Percentiles rank a stretch among this genome's conserved stretches.
Evolutionary conservation across 2,329 filamentous ascomycete genomes (phyloP).

Genomic region (Ophiostoma ips): DNA sequence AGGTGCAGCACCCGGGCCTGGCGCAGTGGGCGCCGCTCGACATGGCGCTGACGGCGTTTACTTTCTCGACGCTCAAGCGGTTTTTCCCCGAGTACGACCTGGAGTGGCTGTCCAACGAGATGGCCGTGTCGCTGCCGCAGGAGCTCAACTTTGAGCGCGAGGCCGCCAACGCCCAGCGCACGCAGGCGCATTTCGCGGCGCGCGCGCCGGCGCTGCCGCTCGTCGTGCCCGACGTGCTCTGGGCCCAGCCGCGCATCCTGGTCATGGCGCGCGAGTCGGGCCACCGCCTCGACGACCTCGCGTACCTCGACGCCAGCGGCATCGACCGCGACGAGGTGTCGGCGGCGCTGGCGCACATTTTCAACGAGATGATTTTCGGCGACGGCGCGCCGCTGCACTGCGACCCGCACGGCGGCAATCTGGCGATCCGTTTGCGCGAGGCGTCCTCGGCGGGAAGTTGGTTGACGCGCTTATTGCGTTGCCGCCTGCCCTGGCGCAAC

Average conservation of each 20-base stretch:
- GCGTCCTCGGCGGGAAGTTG: not conserved
- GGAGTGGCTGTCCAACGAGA: conserved; percentile 87
- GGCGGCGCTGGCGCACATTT: conserved; percentile 75
- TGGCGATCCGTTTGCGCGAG: conserved; percentile 50
- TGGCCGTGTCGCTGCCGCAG: conserved; percentile 79
- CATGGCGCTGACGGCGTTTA: conserved; percentile 71
- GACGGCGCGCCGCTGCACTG: conserved; percentile 80
- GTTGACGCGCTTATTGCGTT: not conserved
- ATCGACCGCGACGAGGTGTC: conserved; percentile 96
- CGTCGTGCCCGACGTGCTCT: conserved; percentile 78
- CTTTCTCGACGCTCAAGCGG: conserved; percentile 75
- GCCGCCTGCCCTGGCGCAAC: conserved; percentile 22
- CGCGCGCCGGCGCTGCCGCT: conserved; percentile 58
- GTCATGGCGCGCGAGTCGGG: conserved; percentile 93
- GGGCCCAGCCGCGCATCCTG: conserved; percentile 76
- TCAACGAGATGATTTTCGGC: conserved; percentile 99
- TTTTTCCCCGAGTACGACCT: conserved; percentile 98
- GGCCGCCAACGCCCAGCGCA: conserved; percentile 67
- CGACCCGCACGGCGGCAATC: conserved; percentile 92
- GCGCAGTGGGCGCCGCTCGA: conserved; percentile 86
- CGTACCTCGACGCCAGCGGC: conserved; percentile 67
- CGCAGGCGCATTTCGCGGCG: conserved; percentile 65
- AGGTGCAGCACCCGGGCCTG: conserved; percentile 83
- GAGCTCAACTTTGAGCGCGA: conserved; percentile 85
- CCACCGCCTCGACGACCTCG: conserved; percentile 74